phyloP scores from a whole-genome alignment of 2,329 filamentous ascomycete genomes.

The Zalaria obscura region DNA sequence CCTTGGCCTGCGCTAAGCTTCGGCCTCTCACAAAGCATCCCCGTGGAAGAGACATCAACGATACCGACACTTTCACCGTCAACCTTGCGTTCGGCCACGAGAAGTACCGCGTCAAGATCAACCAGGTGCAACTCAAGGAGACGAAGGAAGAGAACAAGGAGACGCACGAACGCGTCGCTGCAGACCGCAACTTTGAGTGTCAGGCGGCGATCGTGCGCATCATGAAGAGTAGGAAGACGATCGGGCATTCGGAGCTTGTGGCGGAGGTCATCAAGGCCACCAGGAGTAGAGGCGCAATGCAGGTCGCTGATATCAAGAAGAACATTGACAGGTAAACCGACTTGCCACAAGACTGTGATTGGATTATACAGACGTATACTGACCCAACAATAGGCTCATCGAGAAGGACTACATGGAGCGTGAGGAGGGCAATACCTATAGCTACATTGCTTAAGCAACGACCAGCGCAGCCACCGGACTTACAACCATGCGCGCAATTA shows the following conservation, averaged over 20 bases:
- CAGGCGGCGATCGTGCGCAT: conserved; percentile 94
- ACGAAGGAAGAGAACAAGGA: conserved; percentile 89
- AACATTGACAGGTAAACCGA: conserved; percentile 81
- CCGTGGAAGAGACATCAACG: conserved; percentile 59
- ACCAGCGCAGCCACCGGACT: too few species aligned
- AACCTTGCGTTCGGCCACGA: conserved; percentile 65
- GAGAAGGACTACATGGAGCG: conserved; percentile 90
- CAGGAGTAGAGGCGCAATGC: conserved; percentile 70
- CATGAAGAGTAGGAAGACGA: conserved; percentile 85
- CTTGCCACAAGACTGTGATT: not conserved
- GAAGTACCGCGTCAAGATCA: conserved; percentile 92
- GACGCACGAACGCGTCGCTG: conserved; percentile 78
- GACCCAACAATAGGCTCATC: conserved; percentile 48
- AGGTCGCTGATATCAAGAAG: conserved; percentile 80
- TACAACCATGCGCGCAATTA: too few species aligned
- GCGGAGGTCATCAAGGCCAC: conserved; percentile 88
- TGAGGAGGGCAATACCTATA: conserved; percentile 46
- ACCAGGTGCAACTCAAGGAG: conserved; percentile 94
- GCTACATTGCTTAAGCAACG: conserved; percentile 26
- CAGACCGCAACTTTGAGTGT: conserved; percentile 88
- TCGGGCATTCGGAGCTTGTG: conserved; percentile 76
- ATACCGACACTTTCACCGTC: conserved; percentile 71
- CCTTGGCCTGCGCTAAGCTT: conserved; percentile 79
- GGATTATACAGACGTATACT: not conserved
- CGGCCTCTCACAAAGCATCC: conserved; percentile 76